These are phyloP conservation scores for Cyclocybe cylindracea DNA, from an alignment of 768 basidiomycete genomes.

Conservation along the genomic window DNA sequence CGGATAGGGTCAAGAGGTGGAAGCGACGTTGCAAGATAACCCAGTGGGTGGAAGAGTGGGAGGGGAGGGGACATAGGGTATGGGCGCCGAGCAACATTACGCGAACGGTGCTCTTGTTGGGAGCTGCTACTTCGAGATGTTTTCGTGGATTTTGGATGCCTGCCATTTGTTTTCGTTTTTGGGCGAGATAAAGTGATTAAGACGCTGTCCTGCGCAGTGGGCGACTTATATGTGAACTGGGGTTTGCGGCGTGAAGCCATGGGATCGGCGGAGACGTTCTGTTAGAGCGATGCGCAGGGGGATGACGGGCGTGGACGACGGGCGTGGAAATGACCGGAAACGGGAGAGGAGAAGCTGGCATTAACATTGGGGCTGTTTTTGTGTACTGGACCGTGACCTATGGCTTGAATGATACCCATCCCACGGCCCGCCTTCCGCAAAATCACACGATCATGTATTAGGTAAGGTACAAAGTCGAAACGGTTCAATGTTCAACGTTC, in stretches of 20 bases:
- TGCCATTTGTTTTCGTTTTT: conserved; percentile 2
- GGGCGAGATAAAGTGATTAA: conserved; percentile 16
- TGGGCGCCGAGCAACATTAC: neutral
- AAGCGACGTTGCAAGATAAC: conserved; percentile 61
- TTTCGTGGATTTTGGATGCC: conserved; percentile 6
- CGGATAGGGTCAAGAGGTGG: conserved; percentile 60
- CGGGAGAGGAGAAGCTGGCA: too few species aligned
- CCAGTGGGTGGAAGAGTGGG: conserved; percentile 71
- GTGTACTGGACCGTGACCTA: too few species aligned
- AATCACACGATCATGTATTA: neutral
- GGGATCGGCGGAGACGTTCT: neutral
- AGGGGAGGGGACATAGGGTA: conserved; percentile 36
- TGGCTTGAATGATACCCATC: too few species aligned
- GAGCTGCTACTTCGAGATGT: neutral
- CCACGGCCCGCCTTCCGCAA: too few species aligned
- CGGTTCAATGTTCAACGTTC: too few species aligned
- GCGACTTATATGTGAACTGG: conserved; percentile 57
- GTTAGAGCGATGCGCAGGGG: neutral
- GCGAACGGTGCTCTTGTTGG: neutral
- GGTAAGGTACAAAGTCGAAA: neutral
- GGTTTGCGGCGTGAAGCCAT: conserved; percentile 51
- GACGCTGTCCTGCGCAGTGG: conserved; percentile 36
- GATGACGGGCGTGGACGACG: neutral
- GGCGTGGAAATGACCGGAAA: too few species aligned
- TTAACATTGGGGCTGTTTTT: too few species aligned